A percentile compares a stretch with the other conserved stretches of the same genome.
Conservation (phyloP, 352 stramenopile genomes). For the Phytophthora uliginosa region DNA sequence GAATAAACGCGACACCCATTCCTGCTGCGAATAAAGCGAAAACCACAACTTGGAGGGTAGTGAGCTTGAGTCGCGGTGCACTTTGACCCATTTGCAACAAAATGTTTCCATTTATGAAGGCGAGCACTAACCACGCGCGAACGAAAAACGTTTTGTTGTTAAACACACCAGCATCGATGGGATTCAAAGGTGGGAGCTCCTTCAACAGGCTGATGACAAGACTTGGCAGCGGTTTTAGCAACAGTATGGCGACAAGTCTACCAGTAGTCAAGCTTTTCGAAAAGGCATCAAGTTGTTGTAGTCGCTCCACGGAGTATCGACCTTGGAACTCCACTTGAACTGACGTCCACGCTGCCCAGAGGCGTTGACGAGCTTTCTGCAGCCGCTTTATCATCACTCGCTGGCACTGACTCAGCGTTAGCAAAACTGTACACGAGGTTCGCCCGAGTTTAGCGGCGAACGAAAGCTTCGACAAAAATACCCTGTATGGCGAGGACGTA, state of each 20-base stretch:
- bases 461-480: background rate
- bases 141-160: slow-evolving; percentile 28
- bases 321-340: slow-evolving; percentile 36
- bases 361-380: background rate
- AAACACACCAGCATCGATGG: slow-evolving; percentile 22
- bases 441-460: background rate
- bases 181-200: slow-evolving; percentile 20
- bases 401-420: background rate
- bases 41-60: slow-evolving; percentile 8
- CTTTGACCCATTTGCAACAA: slow-evolving; percentile 30
- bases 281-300: slow-evolving; percentile 10
- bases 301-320: slow-evolving; percentile 24
- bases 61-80: slow-evolving; percentile 27
- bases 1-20: slow-evolving; percentile 15
- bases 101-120: slow-evolving; percentile 23
- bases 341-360: slow-evolving; percentile 2
- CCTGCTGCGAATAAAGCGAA: slow-evolving; percentile 9
- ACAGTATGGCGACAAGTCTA: slow-evolving; percentile 13
- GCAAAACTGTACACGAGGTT: background rate
- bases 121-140: slow-evolving; percentile 19
- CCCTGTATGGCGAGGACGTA: too few species aligned
- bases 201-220: slow-evolving; percentile 27
- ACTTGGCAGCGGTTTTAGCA: slow-evolving; percentile 27
- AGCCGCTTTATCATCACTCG: background rate
- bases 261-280: background rate